Evolutionary conservation across 2,329 filamentous ascomycete genomes (phyloP).

Genomic region (Neonectria sp.): DNA sequence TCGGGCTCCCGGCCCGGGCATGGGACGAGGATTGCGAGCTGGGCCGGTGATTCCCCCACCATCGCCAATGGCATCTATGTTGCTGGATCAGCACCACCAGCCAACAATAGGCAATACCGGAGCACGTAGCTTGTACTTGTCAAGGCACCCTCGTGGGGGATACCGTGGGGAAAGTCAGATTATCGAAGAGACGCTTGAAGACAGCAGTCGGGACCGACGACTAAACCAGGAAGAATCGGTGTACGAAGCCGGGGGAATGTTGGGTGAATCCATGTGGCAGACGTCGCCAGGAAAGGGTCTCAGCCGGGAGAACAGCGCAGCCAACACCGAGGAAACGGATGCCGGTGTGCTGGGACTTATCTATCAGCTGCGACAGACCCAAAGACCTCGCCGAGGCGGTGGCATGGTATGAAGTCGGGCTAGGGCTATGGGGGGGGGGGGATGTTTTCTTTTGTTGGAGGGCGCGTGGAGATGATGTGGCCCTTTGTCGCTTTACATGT

Average conservation of each 20-base stretch:
- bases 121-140: conserved; percentile 62
- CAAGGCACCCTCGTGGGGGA: conserved; percentile 60
- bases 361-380: conserved; percentile 71
- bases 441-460: conserved; percentile 3
- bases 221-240: conserved; percentile 68
- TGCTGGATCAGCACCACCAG: conserved; percentile 84
- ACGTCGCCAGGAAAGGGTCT: conserved; percentile 67
- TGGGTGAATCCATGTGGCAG: conserved; percentile 74
- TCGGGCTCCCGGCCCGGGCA: conserved; percentile 54
- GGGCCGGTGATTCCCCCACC: conserved; percentile 63
- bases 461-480: conserved; percentile 10
- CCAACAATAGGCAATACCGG: conserved; percentile 67
- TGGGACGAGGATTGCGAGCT: conserved; percentile 46
- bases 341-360: conserved; percentile 71
- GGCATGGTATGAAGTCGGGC: conserved; percentile 51
- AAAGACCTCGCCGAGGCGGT: conserved; percentile 64
- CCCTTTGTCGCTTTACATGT: neutral
- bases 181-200: conserved; percentile 70
- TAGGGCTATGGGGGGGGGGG: neutral
- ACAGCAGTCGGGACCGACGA: conserved; percentile 56
- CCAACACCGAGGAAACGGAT: conserved; percentile 62
- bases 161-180: conserved; percentile 66
- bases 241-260: conserved; percentile 65
- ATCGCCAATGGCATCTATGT: conserved; percentile 80
- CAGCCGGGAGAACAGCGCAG: conserved; percentile 67